These are phyloP conservation scores for Cladosporium sp. DNA, from an alignment of 2,329 filamentous ascomycete species.

Conservation along the genomic window DNA sequence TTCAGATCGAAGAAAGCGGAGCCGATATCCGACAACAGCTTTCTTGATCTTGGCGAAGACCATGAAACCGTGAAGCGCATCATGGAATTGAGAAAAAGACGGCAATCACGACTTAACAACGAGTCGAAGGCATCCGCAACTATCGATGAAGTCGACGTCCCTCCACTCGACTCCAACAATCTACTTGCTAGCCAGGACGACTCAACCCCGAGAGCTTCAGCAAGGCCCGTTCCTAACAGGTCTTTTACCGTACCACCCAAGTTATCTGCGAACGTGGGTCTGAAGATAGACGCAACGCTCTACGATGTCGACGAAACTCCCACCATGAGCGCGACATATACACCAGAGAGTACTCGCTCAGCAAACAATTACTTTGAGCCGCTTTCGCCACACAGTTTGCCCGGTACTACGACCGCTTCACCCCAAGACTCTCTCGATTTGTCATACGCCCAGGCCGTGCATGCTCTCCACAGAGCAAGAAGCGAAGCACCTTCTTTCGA, in stretches of 20 bases:
- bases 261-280: conserved; percentile 2
- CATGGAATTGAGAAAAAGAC: conserved; percentile 54
- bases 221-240: background rate
- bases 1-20: conserved; percentile 17
- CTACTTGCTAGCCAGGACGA: conserved; percentile 16
- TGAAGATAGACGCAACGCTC: conserved; percentile 7
- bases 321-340: background rate
- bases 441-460: conserved; percentile 26
- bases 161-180: background rate
- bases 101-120: conserved; percentile 51
- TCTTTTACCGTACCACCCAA: conserved; percentile 1
- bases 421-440: conserved; percentile 26
- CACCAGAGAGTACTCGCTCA: background rate
- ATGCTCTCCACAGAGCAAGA: conserved; percentile 20
- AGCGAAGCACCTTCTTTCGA: conserved; percentile 4
- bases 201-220: background rate
- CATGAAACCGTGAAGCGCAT: conserved; percentile 56
- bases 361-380: background rate
- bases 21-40: conserved; percentile 30
- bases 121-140: conserved; percentile 40
- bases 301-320: conserved; percentile 5
- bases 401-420: background rate
- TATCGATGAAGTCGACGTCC: conserved; percentile 21
- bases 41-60: conserved; percentile 35
- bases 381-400: conserved; percentile 4